These are phyloP conservation scores for Fusarium denticulatum DNA, from an alignment of 2,329 filamentous ascomycete genomes.

Conservation along the genomic window DNA sequence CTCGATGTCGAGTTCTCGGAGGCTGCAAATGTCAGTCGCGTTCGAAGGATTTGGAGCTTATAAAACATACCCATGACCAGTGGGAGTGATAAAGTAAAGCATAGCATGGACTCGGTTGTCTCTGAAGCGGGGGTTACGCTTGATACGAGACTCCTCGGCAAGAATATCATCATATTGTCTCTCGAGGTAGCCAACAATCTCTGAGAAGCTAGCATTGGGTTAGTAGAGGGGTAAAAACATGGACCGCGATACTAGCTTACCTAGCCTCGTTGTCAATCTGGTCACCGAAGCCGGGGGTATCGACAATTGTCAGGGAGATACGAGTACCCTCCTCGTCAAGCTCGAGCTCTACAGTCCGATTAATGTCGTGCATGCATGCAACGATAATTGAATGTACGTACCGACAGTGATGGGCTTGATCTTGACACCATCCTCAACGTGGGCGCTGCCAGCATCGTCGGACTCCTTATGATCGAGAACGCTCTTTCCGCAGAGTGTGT, in stretches of 20 bases:
- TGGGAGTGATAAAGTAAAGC: constrained; percentile 99
- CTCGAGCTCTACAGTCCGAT: constrained; percentile 75
- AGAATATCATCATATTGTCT: constrained; percentile 99
- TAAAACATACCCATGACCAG: constrained; percentile 81
- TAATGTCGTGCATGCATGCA: constrained; percentile 41
- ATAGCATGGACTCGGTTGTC: constrained; percentile 99
- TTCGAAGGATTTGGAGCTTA: background rate
- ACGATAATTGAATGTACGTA: constrained; percentile 53
- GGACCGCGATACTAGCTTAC: constrained; percentile 58
- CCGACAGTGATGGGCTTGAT: constrained; percentile 99
- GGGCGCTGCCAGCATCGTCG: constrained; percentile 87
- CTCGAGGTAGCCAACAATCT: constrained; percentile 98
- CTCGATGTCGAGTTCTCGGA: constrained; percentile 98
- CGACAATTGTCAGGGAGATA: constrained; percentile 97
- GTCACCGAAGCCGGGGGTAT: constrained; percentile 97
- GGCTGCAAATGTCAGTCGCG: constrained; percentile 61
- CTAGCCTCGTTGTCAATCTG: constrained; percentile 99
- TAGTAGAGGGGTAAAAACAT: constrained; percentile 2
- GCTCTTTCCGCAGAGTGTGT: constrained; percentile 96
- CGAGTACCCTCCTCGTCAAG: constrained; percentile 98
- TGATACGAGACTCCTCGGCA: constrained; percentile 99
- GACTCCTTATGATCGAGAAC: constrained; percentile 92
- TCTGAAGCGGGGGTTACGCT: constrained; percentile 99
- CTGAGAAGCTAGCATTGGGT: constrained; percentile 76
- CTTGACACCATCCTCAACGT: constrained; percentile 95